Percentiles rank a stretch among this genome's conserved stretches.
These are phyloP conservation scores for Pichia membranifaciens DNA, from an alignment of 805 yeast genomes.

Conservation along the genomic window DNA sequence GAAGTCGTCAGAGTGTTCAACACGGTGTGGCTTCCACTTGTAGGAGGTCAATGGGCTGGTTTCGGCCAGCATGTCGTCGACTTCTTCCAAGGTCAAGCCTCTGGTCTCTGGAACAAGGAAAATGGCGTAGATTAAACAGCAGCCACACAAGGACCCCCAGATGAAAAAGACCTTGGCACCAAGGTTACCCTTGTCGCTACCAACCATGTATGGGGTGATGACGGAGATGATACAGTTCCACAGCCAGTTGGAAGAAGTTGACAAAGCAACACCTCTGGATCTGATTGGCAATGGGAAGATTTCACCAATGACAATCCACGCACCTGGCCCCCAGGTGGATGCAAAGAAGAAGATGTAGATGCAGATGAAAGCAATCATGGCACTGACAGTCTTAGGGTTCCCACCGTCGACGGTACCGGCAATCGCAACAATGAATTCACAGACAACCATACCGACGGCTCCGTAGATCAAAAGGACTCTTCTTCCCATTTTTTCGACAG, in stretches of 20 bases:
- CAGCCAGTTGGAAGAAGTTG: slow-evolving; percentile 76
- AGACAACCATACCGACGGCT: slow-evolving; percentile 42
- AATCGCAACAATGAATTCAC: slow-evolving; percentile 55
- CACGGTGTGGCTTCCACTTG: slow-evolving; percentile 31
- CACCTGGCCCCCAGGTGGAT: slow-evolving; percentile 78
- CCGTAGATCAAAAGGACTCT: slow-evolving; percentile 44
- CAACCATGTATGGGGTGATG: slow-evolving; percentile 69
- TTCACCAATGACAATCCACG: slow-evolving; percentile 62
- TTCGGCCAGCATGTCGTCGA: slow-evolving; percentile 43
- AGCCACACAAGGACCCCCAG: slow-evolving; percentile 49
- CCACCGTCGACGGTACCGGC: slow-evolving; percentile 29
- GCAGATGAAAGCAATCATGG: slow-evolving; percentile 41
- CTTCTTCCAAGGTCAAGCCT: slow-evolving; percentile 79
- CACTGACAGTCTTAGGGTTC: slow-evolving; percentile 26
- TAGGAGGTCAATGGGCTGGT: slow-evolving; percentile 32
- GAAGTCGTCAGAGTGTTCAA: slow-evolving; percentile 12
- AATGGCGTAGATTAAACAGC: slow-evolving; percentile 59
- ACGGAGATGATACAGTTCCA: slow-evolving; percentile 74
- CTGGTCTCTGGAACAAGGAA: slow-evolving; percentile 73
- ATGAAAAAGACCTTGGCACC: slow-evolving; percentile 65
- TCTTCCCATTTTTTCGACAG: slow-evolving; percentile 57
- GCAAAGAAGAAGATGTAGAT: slow-evolving; percentile 72
- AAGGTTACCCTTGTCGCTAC: slow-evolving; percentile 54
- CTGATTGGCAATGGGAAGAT: slow-evolving; percentile 66
- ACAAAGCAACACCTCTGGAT: slow-evolving; percentile 64